Percentiles rank a stretch among this genome's conserved stretches.
Conservation (phyloP, 2,329 filamentous ascomycete species). For the Alternaria solani region DNA sequence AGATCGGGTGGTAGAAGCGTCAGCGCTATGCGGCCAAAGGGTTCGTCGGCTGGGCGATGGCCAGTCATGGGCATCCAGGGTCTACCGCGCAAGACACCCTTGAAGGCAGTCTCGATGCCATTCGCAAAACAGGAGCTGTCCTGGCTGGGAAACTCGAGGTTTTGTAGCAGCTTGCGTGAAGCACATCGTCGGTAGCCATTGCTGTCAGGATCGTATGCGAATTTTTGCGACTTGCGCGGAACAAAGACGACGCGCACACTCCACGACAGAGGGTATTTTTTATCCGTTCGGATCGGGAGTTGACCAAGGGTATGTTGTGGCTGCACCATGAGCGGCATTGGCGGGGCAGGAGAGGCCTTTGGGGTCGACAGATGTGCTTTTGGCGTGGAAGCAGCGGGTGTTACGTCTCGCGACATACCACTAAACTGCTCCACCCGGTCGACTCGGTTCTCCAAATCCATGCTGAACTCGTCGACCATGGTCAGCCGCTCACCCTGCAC, state of each 20-base stretch:
- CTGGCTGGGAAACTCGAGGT: conserved; percentile 48
- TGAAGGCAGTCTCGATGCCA: conserved; percentile 48
- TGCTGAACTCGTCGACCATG: conserved; percentile 51
- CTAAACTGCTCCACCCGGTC: conserved; percentile 44
- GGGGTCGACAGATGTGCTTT: conserved; percentile 32
- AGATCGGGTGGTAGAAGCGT: conserved; percentile 45
- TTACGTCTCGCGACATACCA: conserved; percentile 38
- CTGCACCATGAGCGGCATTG: conserved; percentile 40
- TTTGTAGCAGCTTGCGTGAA: conserved; percentile 51
- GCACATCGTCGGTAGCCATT: conserved; percentile 49
- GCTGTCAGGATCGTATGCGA: conserved; percentile 51
- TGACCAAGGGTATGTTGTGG: conserved; percentile 40
- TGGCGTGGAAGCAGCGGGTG: conserved; percentile 42
- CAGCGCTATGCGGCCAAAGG: conserved; percentile 51
- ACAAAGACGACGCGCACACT: conserved; percentile 50
- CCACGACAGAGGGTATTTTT: conserved; percentile 50
- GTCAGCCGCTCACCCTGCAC: conserved; percentile 46
- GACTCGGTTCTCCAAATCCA: conserved; percentile 51
- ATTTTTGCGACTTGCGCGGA: conserved; percentile 47
- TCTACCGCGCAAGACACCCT: conserved; percentile 46
- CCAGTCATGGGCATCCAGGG: conserved; percentile 53
- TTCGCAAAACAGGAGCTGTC: conserved; percentile 50
- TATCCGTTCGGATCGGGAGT: conserved; percentile 50
- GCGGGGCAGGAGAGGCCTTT: conserved; percentile 37
- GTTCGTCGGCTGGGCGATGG: conserved; percentile 50